A percentile compares a stretch with the other conserved stretches of the same genome.
phyloP scores from a whole-genome alignment of 2,329 filamentous ascomycete species.

The Fusarium secorum region DNA sequence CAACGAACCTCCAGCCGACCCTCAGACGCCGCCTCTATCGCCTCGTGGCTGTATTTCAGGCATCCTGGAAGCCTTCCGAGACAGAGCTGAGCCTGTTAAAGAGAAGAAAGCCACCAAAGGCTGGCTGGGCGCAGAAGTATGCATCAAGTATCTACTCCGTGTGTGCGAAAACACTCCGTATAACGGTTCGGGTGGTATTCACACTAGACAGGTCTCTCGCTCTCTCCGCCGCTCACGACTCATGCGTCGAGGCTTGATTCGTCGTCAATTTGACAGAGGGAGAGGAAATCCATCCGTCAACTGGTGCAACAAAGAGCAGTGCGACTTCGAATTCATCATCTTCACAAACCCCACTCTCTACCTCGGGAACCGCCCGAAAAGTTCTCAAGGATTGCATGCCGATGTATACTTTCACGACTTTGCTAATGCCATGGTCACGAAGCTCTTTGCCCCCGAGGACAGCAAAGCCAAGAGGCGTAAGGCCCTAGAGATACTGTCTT shows the following conservation, averaged over 20 bases:
- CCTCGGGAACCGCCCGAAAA: constrained; percentile 6
- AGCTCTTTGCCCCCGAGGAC: constrained; percentile 10
- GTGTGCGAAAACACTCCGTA: neutral
- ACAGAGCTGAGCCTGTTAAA: neutral
- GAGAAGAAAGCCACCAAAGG: neutral
- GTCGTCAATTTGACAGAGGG: constrained; percentile 31
- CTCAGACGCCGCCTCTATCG: neutral
- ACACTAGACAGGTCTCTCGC: neutral
- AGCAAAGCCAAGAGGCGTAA: constrained; percentile 17
- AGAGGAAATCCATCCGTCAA: constrained; percentile 21
- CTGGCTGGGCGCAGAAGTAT: neutral
- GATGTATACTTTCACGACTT: constrained; percentile 33
- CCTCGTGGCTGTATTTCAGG: neutral
- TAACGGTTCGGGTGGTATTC: neutral
- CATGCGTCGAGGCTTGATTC: constrained; percentile 20
- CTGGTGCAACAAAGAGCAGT: constrained; percentile 33
- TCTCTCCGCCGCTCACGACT: constrained; percentile 20
- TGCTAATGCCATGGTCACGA: constrained; percentile 15
- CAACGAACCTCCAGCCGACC: neutral
- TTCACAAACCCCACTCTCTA: constrained; percentile 14
- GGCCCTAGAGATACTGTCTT: constrained; percentile 30
- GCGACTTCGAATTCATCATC: constrained; percentile 9
- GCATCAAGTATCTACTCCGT: neutral
- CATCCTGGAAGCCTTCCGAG: neutral
- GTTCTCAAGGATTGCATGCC: constrained; percentile 4